These are phyloP conservation scores for Oleoguttula mirabilis DNA, from an alignment of 495 filamentous ascomycete species.

Conservation along the genomic window DNA sequence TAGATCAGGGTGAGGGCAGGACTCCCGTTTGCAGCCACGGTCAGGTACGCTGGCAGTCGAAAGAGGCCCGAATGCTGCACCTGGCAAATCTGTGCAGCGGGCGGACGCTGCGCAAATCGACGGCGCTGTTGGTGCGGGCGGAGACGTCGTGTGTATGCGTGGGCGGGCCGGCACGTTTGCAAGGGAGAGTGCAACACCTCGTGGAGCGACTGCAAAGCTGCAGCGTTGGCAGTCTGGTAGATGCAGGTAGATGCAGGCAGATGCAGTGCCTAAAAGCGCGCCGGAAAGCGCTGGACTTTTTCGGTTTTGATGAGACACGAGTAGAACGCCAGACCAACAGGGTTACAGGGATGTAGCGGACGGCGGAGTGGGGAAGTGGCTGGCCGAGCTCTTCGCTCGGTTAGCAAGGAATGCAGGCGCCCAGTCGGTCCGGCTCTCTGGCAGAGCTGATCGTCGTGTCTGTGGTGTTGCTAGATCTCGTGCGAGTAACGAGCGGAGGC, in stretches of 20 bases:
- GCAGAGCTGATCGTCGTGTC: no score
- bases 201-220: conserved; percentile 1
- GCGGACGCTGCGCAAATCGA: not conserved
- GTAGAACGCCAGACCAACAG: no score
- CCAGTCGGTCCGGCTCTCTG: no score
- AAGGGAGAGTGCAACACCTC: conserved; percentile 1
- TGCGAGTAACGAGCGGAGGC: not conserved
- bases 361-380: not conserved
- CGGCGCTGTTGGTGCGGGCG: not conserved
- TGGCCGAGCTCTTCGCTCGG: not conserved
- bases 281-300: conserved; percentile 2
- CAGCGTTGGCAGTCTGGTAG: not conserved
- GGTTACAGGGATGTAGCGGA: no score
- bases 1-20: no score
- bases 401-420: not conserved
- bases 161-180: conserved; percentile 4
- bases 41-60: no score
- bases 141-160: conserved; percentile 2
- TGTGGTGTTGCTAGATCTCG: not conserved
- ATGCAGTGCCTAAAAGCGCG: conserved; percentile 8
- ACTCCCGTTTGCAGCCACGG: no score
- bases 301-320: no score
- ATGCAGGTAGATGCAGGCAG: conserved; percentile 4
- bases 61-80: conserved; percentile 5
- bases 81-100: not conserved